Base-by-base conservation (phyloP, 2,329 filamentous ascomycete genomes). In the Colletotrichum gigasporum region DNA sequence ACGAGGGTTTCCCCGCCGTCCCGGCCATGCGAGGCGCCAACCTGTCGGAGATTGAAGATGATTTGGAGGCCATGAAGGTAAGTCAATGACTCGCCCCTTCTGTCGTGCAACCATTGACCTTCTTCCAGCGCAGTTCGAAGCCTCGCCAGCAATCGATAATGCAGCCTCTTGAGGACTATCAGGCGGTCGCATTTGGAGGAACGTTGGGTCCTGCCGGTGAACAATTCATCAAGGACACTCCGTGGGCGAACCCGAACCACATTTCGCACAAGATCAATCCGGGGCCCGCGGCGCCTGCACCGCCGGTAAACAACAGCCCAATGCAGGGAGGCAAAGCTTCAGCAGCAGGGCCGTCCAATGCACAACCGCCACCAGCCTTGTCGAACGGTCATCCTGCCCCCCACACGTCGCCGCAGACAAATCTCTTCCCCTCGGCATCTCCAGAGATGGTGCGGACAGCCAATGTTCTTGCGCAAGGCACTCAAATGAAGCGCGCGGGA, bases 1-100 rank as follows among this genome's bases (percentile, higher is more conserved):
- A 97, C 75, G 90, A 97, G 72, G 96, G 96, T 22, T 99, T 99
- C 78, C 96, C 96, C 34, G 94, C 95, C 30, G 96, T 94, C n/a
- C 96, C 96, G 18, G 85, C 92, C 32, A 90, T 99, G 78, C 84
- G 84, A 62, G 86, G 91, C 41, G 91, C 92, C 24, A 90, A 90
- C 35, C 78, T 85, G 20, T 82, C 86, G 10, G 93, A 97, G 72
- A 79, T 96, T 47, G 93, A 97, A 58, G 91, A 95, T 51, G 96
- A 99, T 78, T 82, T 98, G 68, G 90, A 91, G 75, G 91, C 91
- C 70, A 97, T 99, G 84, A 91, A 91, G 73, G 94, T 97, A 54
- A 41, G 62, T 30, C n/a, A 14, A 22, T 32, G 14, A 16, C 5
- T 20, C 34, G 18, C 18, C 35, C 39, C 30, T 20, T 4, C 10